Percentiles rank a stretch among this genome's conserved stretches.
Conservation (phyloP, 2,329 filamentous ascomycete genomes). For the Phoma herbarum region DNA sequence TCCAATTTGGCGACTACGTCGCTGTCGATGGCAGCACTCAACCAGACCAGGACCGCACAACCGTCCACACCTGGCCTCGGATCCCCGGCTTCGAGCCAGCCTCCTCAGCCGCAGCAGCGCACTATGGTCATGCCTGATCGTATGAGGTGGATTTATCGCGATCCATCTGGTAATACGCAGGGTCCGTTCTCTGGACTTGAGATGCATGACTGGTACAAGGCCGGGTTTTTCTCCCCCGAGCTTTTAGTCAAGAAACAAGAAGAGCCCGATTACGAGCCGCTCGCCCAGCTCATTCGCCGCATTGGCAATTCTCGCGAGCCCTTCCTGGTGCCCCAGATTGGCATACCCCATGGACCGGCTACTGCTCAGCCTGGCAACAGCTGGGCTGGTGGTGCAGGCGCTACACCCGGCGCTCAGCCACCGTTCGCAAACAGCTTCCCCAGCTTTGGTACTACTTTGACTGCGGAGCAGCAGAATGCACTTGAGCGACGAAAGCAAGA, state of each 20-base stretch:
- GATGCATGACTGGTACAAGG: slow-evolving; percentile 99
- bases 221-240: slow-evolving; percentile 95
- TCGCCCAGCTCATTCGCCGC: slow-evolving; percentile 91
- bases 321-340: slow-evolving; percentile 96
- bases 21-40: slow-evolving; percentile 44
- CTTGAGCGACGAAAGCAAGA: slow-evolving; percentile 96
- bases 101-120: slow-evolving; percentile 74
- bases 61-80: slow-evolving; percentile 50
- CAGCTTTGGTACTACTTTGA: slow-evolving; percentile 94
- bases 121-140: slow-evolving; percentile 99
- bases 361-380: slow-evolving; percentile 57
- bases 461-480: slow-evolving; percentile 97
- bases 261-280: slow-evolving; percentile 90
- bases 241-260: slow-evolving; percentile 94
- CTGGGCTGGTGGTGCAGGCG: slow-evolving; percentile 54
- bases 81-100: slow-evolving; percentile 69
- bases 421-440: slow-evolving; percentile 94
- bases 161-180: slow-evolving; percentile 90
- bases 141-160: slow-evolving; percentile 98
- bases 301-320: slow-evolving; percentile 98
- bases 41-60: slow-evolving; percentile 46
- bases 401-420: slow-evolving; percentile 65
- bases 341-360: slow-evolving; percentile 86
- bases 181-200: slow-evolving; percentile 95
- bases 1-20: slow-evolving; percentile 42